A percentile compares a stretch with the other conserved stretches of the same genome.
Evolutionary conservation across 495 filamentous ascomycete genomes (phyloP).

Genomic region (Parathielavia appendiculata): DNA sequence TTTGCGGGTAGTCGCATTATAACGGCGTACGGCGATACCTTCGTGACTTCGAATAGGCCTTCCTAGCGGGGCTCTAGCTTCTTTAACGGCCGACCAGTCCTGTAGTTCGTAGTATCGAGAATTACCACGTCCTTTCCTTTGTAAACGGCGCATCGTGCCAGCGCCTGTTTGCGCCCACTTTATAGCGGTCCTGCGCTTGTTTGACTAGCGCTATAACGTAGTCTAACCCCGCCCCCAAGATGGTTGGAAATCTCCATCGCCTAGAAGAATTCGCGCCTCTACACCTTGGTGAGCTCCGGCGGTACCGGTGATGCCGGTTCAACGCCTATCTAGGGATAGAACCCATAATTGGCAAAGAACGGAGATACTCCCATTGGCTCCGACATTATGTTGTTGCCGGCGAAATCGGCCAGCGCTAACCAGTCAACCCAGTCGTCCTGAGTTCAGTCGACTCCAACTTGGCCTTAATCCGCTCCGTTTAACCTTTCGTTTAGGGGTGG

Average conservation of each 20-base stretch:
- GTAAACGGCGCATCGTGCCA: not conserved
- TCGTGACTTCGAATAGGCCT: not conserved
- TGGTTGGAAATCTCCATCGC: not conserved
- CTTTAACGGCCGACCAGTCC: not conserved
- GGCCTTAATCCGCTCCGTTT: not conserved
- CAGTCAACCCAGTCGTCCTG: conserved; percentile 4
- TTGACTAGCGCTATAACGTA: not conserved
- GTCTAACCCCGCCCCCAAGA: not conserved
- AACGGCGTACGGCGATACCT: not conserved
- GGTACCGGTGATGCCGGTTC: not conserved
- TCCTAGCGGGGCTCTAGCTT: not conserved
- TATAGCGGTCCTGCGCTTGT: not conserved
- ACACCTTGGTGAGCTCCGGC: not conserved
- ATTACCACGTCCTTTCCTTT: not conserved
- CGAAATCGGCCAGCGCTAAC: not conserved
- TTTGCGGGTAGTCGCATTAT: not conserved
- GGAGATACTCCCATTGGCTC: not conserved
- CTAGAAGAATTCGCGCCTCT: not conserved
- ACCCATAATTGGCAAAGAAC: not conserved
- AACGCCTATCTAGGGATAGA: not conserved
- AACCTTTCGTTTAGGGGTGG: not conserved
- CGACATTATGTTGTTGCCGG: not conserved
- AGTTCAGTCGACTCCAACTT: not conserved
- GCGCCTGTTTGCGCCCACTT: not conserved
- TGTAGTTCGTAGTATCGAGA: not conserved